These are phyloP conservation scores for Oryza nivara DNA, from an alignment of 176 grass and related monocot genomes.

Conservation along the genomic window DNA sequence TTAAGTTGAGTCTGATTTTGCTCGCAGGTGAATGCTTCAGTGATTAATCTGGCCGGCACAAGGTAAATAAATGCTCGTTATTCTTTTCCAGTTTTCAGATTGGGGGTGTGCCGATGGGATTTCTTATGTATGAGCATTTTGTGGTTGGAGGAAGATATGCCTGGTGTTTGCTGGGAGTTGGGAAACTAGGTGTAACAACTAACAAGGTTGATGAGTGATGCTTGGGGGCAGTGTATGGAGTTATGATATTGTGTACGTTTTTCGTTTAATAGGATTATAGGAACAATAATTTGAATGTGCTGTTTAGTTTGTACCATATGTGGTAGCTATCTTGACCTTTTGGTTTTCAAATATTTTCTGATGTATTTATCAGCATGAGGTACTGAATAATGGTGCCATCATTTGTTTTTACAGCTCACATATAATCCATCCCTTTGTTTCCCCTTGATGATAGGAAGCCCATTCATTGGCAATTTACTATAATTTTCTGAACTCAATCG, in stretches of 20 bases:
- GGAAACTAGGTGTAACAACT: not conserved
- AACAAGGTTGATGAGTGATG: not conserved
- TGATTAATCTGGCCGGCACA: not conserved
- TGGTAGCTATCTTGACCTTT: not conserved
- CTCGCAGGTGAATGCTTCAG: constrained; percentile 32
- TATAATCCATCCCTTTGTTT: not conserved
- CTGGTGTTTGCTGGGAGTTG: constrained; percentile 2
- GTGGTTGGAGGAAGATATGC: not conserved
- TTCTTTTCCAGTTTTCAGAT: not conserved
- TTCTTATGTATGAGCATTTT: not conserved
- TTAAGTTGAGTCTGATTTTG: constrained; percentile 1
- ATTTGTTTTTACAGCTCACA: not conserved
- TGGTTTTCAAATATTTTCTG: not conserved
- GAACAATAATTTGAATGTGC: not conserved
- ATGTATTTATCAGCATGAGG: not conserved
- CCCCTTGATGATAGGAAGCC: not conserved
- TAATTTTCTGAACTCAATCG: not conserved
- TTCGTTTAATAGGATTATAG: not conserved
- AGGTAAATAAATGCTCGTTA: constrained; percentile 21
- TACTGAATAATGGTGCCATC: constrained; percentile 1
- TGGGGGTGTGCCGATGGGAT: not conserved
- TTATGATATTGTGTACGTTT: not conserved
- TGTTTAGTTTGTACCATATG: not conserved
- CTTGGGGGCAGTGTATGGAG: not conserved
- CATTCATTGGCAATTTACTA: not conserved